Conservation (phyloP, 2,329 filamentous ascomycete genomes). For the Alternaria ventricosa region DNA sequence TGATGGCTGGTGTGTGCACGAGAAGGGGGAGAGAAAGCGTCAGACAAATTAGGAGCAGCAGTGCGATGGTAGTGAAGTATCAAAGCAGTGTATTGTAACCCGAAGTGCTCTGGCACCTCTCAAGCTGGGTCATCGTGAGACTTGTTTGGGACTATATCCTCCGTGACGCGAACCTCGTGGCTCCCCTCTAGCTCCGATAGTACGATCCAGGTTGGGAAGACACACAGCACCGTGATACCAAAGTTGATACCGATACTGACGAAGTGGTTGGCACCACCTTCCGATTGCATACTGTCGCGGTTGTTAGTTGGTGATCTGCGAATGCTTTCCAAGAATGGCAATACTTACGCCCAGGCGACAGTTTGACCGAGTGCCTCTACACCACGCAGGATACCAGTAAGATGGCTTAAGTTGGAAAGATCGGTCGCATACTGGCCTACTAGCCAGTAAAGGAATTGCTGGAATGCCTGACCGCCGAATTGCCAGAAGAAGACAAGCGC, state of each 20-base stretch:
- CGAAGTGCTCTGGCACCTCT: not conserved
- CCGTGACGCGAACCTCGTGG: conserved; percentile 36
- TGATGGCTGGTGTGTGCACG: not conserved
- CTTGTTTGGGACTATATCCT: conserved; percentile 12
- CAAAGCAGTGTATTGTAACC: not conserved
- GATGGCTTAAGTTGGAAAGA: conserved; percentile 39
- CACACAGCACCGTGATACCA: conserved; percentile 38
- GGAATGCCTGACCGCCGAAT: conserved; percentile 46
- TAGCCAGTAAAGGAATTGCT: conserved; percentile 47
- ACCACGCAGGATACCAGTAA: conserved; percentile 46
- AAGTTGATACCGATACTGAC: conserved; percentile 47
- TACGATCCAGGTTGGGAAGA: conserved; percentile 44
- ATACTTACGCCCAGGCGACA: conserved; percentile 44
- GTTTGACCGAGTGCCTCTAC: conserved; percentile 46
- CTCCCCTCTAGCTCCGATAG: conserved; percentile 40
- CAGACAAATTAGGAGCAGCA: not conserved
- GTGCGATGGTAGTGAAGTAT: not conserved
- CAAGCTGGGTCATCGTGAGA: not conserved
- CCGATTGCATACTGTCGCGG: conserved; percentile 38
- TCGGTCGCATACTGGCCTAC: conserved; percentile 47
- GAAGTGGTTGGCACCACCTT: conserved; percentile 46
- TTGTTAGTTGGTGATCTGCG: conserved; percentile 13
- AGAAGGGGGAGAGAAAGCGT: not conserved
- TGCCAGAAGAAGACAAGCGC: conserved; percentile 47
- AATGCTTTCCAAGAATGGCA: not conserved